These are phyloP conservation scores for Fusarium cicatricum DNA, from an alignment of 2,329 filamentous ascomycete genomes.

Conservation along the genomic window DNA sequence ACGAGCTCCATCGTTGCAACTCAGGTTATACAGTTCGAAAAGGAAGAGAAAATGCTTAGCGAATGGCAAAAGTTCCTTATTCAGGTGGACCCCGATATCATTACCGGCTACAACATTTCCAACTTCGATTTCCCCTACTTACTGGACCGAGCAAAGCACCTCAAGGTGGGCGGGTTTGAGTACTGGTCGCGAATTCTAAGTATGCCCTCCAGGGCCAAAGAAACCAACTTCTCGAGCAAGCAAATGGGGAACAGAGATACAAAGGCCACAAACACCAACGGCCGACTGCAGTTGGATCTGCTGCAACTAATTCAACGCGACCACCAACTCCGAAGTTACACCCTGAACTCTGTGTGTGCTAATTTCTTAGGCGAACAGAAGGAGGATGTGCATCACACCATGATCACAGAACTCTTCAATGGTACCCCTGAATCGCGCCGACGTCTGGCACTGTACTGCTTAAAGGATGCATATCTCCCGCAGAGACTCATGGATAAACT, in stretches of 20 bases:
- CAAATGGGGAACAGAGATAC: constrained; percentile 98
- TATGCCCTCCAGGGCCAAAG: constrained; percentile 74
- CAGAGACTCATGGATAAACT: constrained; percentile 96
- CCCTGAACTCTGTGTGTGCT: constrained; percentile 92
- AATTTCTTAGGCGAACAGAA: constrained; percentile 98
- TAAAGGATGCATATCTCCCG: constrained; percentile 96
- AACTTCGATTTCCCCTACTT: constrained; percentile 99
- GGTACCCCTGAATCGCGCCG: constrained; percentile 92
- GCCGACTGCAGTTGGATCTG: constrained; percentile 89
- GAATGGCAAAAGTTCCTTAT: constrained; percentile 91
- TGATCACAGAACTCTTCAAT: constrained; percentile 99
- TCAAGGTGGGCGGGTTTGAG: constrained; percentile 83
- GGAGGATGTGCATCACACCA: constrained; percentile 97
- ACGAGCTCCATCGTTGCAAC: constrained; percentile 96
- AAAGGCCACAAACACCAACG: constrained; percentile 93
- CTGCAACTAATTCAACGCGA: constrained; percentile 96
- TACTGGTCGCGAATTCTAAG: constrained; percentile 85
- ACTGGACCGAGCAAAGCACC: constrained; percentile 83
- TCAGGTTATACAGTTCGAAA: constrained; percentile 83
- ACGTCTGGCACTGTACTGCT: constrained; percentile 90
- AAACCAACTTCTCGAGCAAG: constrained; percentile 93
- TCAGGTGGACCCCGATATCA: constrained; percentile 92
- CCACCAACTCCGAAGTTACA: constrained; percentile 95
- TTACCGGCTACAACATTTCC: constrained; percentile 98
- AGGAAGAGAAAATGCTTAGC: constrained; percentile 89